Conservation (phyloP, 1,284 basidiomycete species). For the Ceratobasidium sp. region DNA sequence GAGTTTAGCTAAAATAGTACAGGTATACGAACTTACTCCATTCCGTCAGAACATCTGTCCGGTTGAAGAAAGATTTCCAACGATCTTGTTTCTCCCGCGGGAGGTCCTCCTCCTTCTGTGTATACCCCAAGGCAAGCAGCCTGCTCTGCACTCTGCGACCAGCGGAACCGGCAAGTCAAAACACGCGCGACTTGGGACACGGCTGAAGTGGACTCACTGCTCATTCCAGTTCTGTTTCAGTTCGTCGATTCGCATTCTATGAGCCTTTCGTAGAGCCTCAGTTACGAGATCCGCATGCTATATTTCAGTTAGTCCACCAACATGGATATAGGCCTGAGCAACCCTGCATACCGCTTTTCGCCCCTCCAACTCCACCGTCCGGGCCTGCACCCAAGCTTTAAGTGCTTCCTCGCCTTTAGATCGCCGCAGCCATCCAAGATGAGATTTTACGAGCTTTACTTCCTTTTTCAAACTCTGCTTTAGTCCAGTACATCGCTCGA, state of each 20-base stretch:
- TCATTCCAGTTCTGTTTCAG: background rate
- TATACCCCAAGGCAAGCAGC: background rate
- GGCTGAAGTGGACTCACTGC: background rate
- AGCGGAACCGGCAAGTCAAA: background rate
- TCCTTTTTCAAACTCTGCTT: background rate
- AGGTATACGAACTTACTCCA: background rate
- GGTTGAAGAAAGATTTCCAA: conserved; percentile 3
- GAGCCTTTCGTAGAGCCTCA: background rate
- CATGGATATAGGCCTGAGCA: background rate
- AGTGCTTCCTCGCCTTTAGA: background rate
- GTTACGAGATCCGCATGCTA: background rate
- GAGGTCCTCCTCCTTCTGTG: background rate
- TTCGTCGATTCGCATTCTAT: background rate
- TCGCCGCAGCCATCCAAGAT: background rate
- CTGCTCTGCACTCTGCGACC: background rate
- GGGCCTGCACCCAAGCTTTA: background rate
- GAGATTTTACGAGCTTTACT: background rate
- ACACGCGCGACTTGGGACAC: background rate
- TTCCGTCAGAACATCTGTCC: background rate
- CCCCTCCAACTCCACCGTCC: background rate
- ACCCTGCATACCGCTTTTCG: background rate
- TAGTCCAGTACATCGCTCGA: background rate
- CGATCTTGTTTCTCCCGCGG: background rate
- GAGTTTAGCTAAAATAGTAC: background rate
- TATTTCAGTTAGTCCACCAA: background rate